These are phyloP conservation scores for Paramecium caudatum DNA, from an alignment of 73 alveolate species.

Conservation along the genomic window DNA sequence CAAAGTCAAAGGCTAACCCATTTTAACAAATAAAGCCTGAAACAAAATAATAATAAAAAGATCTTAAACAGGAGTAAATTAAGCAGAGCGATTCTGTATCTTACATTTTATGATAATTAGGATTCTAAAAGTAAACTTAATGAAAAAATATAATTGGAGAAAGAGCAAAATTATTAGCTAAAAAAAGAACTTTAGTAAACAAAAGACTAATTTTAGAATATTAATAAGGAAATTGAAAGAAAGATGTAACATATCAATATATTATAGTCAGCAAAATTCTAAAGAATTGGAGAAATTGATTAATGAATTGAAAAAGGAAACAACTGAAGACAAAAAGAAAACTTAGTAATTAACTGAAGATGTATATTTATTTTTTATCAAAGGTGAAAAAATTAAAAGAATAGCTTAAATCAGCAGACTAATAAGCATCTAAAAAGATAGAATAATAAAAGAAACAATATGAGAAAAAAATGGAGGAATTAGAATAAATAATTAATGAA, in stretches of 20 bases:
- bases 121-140: not conserved
- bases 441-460: slow-evolving; percentile 30
- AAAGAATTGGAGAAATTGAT: slow-evolving; percentile 46
- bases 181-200: not conserved
- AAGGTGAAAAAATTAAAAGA: slow-evolving; percentile 31
- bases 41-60: not conserved
- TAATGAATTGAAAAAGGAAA: slow-evolving; percentile 23
- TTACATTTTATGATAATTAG: not conserved
- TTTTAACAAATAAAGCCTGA: not conserved
- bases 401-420: not conserved
- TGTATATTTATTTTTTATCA: not conserved
- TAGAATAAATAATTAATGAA: slow-evolving; percentile 11
- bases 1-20: not conserved
- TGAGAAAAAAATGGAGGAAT: not conserved
- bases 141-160: not conserved
- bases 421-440: not conserved
- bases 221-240: slow-evolving; percentile 16
- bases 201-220: not conserved
- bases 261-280: not conserved
- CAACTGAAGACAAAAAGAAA: slow-evolving; percentile 18
- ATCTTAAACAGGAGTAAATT: not conserved
- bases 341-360: slow-evolving; percentile 19
- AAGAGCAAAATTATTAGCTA: not conserved
- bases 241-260: not conserved
- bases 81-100: not conserved